Conservation (phyloP, 2,329 filamentous ascomycete genomes). For the Ilyonectria sp. region DNA sequence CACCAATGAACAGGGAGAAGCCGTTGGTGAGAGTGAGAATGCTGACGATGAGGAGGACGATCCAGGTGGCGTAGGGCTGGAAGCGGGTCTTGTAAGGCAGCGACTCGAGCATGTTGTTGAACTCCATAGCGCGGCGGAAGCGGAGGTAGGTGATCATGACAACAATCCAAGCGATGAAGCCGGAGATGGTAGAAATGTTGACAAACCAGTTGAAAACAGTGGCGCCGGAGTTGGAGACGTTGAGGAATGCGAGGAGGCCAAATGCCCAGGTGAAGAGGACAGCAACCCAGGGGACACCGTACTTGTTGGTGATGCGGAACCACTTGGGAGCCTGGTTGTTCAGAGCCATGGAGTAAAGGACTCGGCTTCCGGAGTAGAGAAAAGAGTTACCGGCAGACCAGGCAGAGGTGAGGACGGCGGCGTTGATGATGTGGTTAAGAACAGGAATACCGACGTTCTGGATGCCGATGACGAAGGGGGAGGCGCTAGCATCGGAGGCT, state of each 20-base stretch:
- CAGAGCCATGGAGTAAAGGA: conserved; percentile 78
- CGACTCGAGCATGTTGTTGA: conserved; percentile 62
- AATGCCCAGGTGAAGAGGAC: conserved; percentile 70
- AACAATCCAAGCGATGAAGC: conserved; percentile 73
- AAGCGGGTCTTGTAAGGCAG: conserved; percentile 67
- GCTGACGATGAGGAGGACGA: conserved; percentile 70
- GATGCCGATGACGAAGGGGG: conserved; percentile 78
- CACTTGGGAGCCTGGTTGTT: conserved; percentile 75
- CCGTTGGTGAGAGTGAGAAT: conserved; percentile 81
- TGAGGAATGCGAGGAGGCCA: conserved; percentile 78
- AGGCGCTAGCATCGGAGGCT: conserved; percentile 70
- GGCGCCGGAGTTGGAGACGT: conserved; percentile 73
- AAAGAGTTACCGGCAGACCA: conserved; percentile 74
- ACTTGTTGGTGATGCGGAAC: conserved; percentile 72
- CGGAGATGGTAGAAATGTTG: conserved; percentile 76
- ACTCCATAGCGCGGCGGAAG: conserved; percentile 69
- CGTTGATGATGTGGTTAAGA: conserved; percentile 78
- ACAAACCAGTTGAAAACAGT: conserved; percentile 74
- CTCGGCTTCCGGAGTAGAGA: conserved; percentile 77
- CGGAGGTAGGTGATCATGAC: conserved; percentile 72
- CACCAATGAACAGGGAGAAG: conserved; percentile 80
- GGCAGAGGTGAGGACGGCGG: conserved; percentile 77
- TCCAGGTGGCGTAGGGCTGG: conserved; percentile 76
- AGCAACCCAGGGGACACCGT: conserved; percentile 71
- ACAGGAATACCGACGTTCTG: conserved; percentile 74